Percentiles rank a stretch among this genome's conserved stretches.
Evolutionary conservation across 2,329 filamentous ascomycete species (phyloP).

Genomic region (Penicillium verrucosum): DNA sequence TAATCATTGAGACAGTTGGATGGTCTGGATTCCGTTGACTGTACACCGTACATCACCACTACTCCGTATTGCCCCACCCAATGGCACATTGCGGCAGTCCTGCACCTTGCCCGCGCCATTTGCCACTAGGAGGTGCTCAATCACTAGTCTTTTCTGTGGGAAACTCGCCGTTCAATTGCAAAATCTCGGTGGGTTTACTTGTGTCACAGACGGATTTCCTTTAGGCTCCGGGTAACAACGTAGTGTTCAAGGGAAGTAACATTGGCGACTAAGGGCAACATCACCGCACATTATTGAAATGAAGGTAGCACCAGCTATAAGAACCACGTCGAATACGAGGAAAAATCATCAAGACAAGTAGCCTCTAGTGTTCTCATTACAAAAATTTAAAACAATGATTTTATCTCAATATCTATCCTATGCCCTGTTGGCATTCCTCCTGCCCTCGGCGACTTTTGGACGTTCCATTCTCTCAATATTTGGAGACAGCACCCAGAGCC

Average conservation of each 20-base stretch:
- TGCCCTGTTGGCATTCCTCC: conserved; percentile 2
- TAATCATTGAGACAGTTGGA: background rate
- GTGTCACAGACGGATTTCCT: background rate
- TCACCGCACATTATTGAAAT: background rate
- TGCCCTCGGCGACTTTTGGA: background rate
- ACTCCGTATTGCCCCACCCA: background rate
- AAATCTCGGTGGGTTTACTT: background rate
- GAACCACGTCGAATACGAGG: background rate
- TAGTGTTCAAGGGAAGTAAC: conserved; percentile 1
- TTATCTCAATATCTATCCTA: background rate
- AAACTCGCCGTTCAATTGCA: background rate
- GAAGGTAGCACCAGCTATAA: background rate
- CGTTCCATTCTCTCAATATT: background rate
- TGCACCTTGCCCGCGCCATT: background rate
- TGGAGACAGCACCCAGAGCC: background rate
- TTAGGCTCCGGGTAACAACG: background rate
- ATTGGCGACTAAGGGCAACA: background rate
- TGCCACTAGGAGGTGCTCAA: conserved; percentile 3
- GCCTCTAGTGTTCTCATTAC: background rate
- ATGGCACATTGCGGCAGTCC: background rate
- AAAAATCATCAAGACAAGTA: background rate
- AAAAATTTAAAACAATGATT: conserved; percentile 3
- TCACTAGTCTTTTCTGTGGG: background rate
- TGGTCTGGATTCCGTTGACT: background rate
- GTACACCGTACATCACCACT: background rate